Evolutionary conservation across 2,329 filamentous ascomycete genomes (phyloP).

Genomic region (Allantophomopsis lycopodina): DNA sequence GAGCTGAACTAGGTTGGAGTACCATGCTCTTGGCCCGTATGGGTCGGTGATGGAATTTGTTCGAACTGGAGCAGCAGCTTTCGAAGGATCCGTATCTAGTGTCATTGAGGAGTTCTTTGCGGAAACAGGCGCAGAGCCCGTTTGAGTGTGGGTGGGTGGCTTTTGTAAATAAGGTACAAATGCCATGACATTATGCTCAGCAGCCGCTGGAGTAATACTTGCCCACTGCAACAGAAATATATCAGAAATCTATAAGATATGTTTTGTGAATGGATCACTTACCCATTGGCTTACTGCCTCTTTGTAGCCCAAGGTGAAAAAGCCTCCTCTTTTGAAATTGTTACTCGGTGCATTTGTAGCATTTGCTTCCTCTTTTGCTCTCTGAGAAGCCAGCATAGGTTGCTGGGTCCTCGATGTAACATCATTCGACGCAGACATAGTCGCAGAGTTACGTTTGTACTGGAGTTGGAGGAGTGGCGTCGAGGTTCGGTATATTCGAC

Average conservation of each 20-base stretch:
- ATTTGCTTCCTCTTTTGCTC: slow-evolving; percentile 22
- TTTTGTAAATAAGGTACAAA: slow-evolving; percentile 72
- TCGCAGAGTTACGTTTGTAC: too few species aligned
- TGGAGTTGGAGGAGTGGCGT: too few species aligned
- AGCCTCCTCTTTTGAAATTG: slow-evolving; percentile 23
- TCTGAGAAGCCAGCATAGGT: slow-evolving; percentile 31
- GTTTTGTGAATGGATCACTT: slow-evolving; percentile 16
- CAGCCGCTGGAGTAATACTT: slow-evolving; percentile 64
- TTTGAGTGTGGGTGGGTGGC: slow-evolving; percentile 40
- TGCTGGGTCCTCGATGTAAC: slow-evolving; percentile 22
- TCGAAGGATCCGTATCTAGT: slow-evolving; percentile 20
- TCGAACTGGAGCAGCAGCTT: slow-evolving; percentile 24
- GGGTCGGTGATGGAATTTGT: slow-evolving; percentile 51
- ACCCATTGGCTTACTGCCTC: slow-evolving; percentile 90
- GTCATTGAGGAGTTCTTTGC: slow-evolving; percentile 22
- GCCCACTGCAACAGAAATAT: slow-evolving; percentile 51
- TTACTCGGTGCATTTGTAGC: slow-evolving; percentile 14
- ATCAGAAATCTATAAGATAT: slow-evolving; percentile 1
- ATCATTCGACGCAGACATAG: slow-evolving; percentile 12
- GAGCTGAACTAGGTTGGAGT: slow-evolving; percentile 70
- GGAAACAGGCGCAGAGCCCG: slow-evolving; percentile 35
- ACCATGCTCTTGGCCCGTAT: slow-evolving; percentile 75
- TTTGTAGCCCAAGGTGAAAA: slow-evolving; percentile 83
- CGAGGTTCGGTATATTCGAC: too few species aligned
- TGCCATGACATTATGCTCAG: slow-evolving; percentile 79